Evolutionary conservation across 345 rosid species (phyloP).

Genomic region (Camelina hispida): DNA sequence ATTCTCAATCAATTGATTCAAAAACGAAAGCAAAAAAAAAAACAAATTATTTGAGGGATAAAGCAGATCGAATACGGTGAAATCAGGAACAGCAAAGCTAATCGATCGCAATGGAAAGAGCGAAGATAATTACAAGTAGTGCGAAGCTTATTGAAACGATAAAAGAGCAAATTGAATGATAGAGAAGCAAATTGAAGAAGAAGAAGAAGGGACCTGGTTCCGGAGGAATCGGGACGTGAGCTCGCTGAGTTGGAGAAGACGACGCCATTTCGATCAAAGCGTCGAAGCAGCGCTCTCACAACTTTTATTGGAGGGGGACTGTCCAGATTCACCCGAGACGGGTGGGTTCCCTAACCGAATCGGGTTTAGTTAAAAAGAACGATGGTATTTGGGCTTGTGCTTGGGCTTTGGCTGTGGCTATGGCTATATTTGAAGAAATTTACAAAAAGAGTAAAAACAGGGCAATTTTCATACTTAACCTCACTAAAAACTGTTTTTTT

Average conservation of each 20-base stretch:
- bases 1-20: not conserved
- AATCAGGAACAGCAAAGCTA: not conserved
- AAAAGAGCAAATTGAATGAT: not conserved
- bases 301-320: not conserved
- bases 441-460: no score
- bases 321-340: slow-evolving; percentile 19
- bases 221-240: slow-evolving; percentile 59
- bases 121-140: not conserved
- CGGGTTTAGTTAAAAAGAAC: slow-evolving; percentile 3
- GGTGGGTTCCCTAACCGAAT: slow-evolving; percentile 5
- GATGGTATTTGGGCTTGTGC: slow-evolving; percentile 9
- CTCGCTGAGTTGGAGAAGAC: slow-evolving; percentile 58
- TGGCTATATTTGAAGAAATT: no score
- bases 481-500: no score
- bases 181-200: slow-evolving; percentile 5
- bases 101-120: not conserved
- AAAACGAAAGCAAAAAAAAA: not conserved
- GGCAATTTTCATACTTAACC: no score
- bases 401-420: not conserved
- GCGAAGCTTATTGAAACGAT: slow-evolving; percentile 11
- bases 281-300: slow-evolving; percentile 31
- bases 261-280: slow-evolving; percentile 59
- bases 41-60: not conserved
- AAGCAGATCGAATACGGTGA: not conserved
- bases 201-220: slow-evolving; percentile 45